These are phyloP conservation scores for Xerocomellus chrysenteron DNA, from an alignment of 768 basidiomycete genomes.

Conservation along the genomic window DNA sequence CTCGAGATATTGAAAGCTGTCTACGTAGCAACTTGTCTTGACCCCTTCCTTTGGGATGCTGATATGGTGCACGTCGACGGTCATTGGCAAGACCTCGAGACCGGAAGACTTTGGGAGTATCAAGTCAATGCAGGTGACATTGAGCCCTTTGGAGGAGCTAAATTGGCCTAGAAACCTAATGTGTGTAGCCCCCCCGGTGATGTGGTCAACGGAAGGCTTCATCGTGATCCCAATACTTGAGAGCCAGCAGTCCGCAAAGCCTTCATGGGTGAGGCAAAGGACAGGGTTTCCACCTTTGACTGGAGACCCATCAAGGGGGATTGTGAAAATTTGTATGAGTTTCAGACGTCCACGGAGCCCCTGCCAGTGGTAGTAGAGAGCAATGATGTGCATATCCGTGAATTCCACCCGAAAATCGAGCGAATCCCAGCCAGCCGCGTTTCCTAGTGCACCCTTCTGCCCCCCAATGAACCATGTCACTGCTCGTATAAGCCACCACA, in stretches of 20 bases:
- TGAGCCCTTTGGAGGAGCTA: background rate
- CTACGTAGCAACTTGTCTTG: too few relatives aligned
- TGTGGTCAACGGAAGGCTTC: background rate
- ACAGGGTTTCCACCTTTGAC: background rate
- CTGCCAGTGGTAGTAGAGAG: background rate
- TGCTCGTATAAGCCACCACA: conserved; percentile 8
- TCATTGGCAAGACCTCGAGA: background rate
- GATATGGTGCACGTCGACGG: too few relatives aligned
- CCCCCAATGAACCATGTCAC: background rate
- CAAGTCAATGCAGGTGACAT: background rate
- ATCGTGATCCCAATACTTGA: background rate
- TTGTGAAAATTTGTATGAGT: background rate
- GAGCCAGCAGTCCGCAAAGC: rapidly evolving
- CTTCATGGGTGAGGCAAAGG: background rate
- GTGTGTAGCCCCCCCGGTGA: background rate
- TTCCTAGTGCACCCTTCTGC: too few relatives aligned
- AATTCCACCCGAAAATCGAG: background rate
- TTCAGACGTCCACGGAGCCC: background rate
- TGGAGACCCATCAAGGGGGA: background rate
- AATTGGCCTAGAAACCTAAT: too few relatives aligned
- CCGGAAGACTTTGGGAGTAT: background rate
- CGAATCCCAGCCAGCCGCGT: too few relatives aligned
- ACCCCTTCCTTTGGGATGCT: too few relatives aligned
- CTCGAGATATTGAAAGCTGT: too few relatives aligned
- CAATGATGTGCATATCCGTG: background rate